A percentile compares a stretch with the other conserved stretches of the same genome.
phyloP scores from a whole-genome alignment of 768 basidiomycete genomes.

The Clavulina sp. region DNA sequence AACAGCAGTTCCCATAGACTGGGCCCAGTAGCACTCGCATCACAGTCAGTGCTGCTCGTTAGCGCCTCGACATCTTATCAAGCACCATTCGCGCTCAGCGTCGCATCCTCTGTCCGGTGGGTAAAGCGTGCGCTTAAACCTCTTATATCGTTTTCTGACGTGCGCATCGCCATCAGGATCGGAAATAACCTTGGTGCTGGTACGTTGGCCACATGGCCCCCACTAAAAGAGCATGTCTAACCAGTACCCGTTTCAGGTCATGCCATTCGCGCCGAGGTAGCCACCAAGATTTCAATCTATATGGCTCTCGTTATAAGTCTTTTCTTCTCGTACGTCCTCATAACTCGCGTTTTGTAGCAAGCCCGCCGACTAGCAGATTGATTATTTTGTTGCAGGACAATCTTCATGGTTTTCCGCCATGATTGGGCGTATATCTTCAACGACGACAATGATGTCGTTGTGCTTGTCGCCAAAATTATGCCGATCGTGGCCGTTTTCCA shows the following conservation, averaged over 20 bases:
- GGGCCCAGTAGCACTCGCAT: conserved; percentile 65
- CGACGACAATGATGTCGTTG: conserved; percentile 37
- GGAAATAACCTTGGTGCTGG: conserved; percentile 75
- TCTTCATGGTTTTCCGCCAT: conserved; percentile 44
- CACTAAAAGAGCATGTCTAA: neutral
- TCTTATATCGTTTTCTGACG: too few species aligned
- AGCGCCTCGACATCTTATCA: conserved; percentile 67
- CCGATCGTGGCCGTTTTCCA: conserved; percentile 43
- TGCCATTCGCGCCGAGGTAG: conserved; percentile 49
- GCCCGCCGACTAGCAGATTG: conserved; percentile 4
- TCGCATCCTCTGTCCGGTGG: conserved; percentile 22
- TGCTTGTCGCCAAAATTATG: conserved; percentile 46
- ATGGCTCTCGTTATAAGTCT: conserved; percentile 47
- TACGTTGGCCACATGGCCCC: neutral
- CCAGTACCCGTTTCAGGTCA: conserved; percentile 23
- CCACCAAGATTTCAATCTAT: conserved; percentile 44
- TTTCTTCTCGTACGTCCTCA: conserved; percentile 37
- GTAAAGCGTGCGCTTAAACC: too few species aligned
- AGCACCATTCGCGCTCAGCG: conserved; percentile 63
- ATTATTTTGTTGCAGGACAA: conserved; percentile 20
- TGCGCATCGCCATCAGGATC: too few species aligned
- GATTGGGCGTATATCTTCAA: conserved; percentile 66
- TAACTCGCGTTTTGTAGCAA: neutral
- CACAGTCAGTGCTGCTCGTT: conserved; percentile 71
- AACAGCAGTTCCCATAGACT: conserved; percentile 29